These are phyloP conservation scores for Pluteus cervinus DNA, from an alignment of 768 basidiomycete genomes.

Conservation along the genomic window DNA sequence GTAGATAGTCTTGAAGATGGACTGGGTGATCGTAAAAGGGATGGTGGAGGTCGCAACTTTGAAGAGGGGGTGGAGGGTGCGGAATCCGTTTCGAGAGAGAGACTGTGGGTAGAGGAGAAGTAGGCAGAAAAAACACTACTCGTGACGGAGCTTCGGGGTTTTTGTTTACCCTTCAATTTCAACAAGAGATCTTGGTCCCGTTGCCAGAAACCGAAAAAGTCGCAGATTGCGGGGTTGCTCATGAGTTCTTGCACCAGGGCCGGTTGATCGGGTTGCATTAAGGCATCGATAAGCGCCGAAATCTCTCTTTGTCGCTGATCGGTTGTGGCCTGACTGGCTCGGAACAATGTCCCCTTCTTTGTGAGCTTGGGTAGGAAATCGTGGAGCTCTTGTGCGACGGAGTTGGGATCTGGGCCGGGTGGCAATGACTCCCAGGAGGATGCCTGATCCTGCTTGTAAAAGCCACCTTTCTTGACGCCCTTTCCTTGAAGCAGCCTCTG, in stretches of 20 bases:
- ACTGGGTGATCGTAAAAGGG: constrained; percentile 9
- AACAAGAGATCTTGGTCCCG: constrained; percentile 58
- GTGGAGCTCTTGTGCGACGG: constrained; percentile 67
- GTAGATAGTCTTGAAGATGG: constrained; percentile 13
- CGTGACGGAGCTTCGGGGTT: constrained; percentile 38
- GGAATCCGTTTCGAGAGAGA: constrained; percentile 5
- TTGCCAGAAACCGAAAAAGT: constrained; percentile 80
- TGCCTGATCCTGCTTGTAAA: constrained; percentile 65
- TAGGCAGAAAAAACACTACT: constrained; percentile 54
- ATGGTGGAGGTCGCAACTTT: constrained; percentile 13
- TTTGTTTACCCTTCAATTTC: constrained; percentile 21
- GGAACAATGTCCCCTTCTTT: constrained; percentile 70
- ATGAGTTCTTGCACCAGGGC: constrained; percentile 62
- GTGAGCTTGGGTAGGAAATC: constrained; percentile 58
- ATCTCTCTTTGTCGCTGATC: constrained; percentile 61
- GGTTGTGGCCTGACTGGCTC: constrained; percentile 59
- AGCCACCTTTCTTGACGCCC: constrained; percentile 68
- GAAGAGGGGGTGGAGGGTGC: constrained; percentile 10
- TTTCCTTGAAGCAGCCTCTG: constrained; percentile 64
- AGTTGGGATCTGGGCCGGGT: constrained; percentile 73
- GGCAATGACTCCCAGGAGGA: constrained; percentile 85
- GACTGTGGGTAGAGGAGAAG: constrained; percentile 40
- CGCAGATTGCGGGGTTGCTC: constrained; percentile 47
- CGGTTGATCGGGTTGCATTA: constrained; percentile 59
- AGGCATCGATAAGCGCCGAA: constrained; percentile 45